Conservation (phyloP, 2,329 filamentous ascomycete species). For the Phyllosticta ampelicida region DNA sequence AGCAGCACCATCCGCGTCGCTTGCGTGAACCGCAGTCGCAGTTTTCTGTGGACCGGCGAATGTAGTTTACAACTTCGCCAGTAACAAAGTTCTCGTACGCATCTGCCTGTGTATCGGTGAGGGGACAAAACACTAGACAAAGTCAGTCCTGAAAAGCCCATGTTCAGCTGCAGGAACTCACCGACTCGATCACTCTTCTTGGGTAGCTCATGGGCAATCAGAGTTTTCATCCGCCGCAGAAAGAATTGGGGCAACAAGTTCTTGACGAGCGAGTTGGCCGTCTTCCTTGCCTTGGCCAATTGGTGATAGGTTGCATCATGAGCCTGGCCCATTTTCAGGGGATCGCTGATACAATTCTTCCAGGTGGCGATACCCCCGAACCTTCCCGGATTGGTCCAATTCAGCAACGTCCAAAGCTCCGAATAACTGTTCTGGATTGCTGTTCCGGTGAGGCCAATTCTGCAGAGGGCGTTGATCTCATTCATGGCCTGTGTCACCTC, state of each 20-base stretch:
- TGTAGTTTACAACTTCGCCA: slow-evolving; percentile 56
- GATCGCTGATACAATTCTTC: slow-evolving; percentile 66
- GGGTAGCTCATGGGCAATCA: slow-evolving; percentile 85
- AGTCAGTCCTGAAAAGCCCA: neutral
- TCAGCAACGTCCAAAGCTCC: slow-evolving; percentile 88
- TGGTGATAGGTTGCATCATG: slow-evolving; percentile 81
- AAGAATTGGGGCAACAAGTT: slow-evolving; percentile 87
- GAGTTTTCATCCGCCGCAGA: slow-evolving; percentile 78
- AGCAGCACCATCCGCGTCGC: slow-evolving; percentile 75
- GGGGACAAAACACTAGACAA: slow-evolving; percentile 65
- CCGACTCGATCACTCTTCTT: slow-evolving; percentile 86
- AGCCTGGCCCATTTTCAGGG: slow-evolving; percentile 77
- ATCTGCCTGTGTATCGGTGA: slow-evolving; percentile 68
- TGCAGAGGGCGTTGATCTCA: slow-evolving; percentile 78
- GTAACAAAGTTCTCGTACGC: slow-evolving; percentile 78
- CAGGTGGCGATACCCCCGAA: slow-evolving; percentile 62
- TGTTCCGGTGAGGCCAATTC: slow-evolving; percentile 87
- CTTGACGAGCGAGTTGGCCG: slow-evolving; percentile 72
- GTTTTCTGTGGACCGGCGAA: slow-evolving; percentile 54
- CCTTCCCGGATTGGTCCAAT: slow-evolving; percentile 85
- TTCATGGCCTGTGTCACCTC: slow-evolving; percentile 80
- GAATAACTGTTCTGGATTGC: slow-evolving; percentile 98
- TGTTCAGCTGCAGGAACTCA: neutral
- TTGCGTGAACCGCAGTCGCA: slow-evolving; percentile 62
- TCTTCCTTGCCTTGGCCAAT: slow-evolving; percentile 68